Evolutionary conservation across 331 rosid species (phyloP).

Genomic region (Malus hybrid): DNA sequence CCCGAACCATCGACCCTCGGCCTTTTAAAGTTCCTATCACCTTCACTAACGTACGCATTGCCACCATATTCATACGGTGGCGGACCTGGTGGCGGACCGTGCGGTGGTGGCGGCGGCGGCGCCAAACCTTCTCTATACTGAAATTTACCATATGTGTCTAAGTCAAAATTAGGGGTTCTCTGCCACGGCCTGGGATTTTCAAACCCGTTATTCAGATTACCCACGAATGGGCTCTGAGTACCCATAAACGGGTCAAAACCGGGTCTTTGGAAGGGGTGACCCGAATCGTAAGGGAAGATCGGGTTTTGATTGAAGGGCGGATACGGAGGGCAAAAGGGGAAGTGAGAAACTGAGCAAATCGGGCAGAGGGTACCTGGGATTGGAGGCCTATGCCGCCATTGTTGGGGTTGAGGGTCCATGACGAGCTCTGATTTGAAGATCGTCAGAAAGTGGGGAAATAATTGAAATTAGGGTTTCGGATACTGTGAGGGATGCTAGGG

Average conservation of each 20-base stretch:
- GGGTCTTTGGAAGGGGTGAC: constrained; percentile 21
- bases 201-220: constrained; percentile 11
- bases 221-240: constrained; percentile 7
- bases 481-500: not conserved
- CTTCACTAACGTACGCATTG: constrained; percentile 28
- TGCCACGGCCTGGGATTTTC: constrained; percentile 23
- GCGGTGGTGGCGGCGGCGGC: not conserved
- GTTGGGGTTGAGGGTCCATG: constrained; percentile 37
- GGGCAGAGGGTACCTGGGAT: constrained; percentile 50
- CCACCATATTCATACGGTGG: constrained; percentile 13
- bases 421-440: not conserved
- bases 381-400: constrained; percentile 64
- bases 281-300: constrained; percentile 18
- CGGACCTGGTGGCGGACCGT: not conserved
- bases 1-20: constrained; percentile 44
- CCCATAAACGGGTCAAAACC: constrained; percentile 20
- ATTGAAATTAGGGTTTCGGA: not conserved
- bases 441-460: constrained; percentile 11
- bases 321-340: constrained; percentile 69
- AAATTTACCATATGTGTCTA: constrained; percentile 14
- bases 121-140: constrained; percentile 5
- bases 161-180: constrained; percentile 23
- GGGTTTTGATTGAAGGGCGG: constrained; percentile 37
- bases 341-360: constrained; percentile 49
- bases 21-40: constrained; percentile 52